These are phyloP conservation scores for Globisporangium splendens DNA, from an alignment of 352 stramenopile species.

Conservation along the genomic window DNA sequence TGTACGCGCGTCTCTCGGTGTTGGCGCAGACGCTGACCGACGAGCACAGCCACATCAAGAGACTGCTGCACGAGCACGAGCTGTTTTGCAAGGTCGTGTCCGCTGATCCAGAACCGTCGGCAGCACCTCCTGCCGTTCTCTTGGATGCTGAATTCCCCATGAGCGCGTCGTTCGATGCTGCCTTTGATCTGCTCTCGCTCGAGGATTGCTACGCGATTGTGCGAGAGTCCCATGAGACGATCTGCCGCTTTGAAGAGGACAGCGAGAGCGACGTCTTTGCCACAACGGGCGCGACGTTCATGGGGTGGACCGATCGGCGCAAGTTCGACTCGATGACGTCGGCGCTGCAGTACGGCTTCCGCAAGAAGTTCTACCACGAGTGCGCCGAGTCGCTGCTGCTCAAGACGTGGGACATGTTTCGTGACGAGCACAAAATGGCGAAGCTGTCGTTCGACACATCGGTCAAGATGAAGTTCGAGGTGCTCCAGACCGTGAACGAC, in stretches of 20 bases:
- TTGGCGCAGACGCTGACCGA: constrained; percentile 35
- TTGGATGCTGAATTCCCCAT: constrained; percentile 20
- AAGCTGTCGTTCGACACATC: constrained; percentile 43
- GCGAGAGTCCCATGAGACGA: constrained; percentile 53
- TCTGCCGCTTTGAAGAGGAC: constrained; percentile 34
- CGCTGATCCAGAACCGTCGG: background rate
- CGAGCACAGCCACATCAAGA: constrained; percentile 32
- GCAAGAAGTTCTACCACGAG: constrained; percentile 34
- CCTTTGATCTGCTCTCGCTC: constrained; percentile 15
- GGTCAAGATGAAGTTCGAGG: constrained; percentile 39
- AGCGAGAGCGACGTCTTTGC: constrained; percentile 34
- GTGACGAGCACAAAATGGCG: constrained; percentile 34
- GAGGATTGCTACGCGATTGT: constrained; percentile 48
- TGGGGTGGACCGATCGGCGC: constrained; percentile 55
- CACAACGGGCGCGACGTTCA: constrained; percentile 39
- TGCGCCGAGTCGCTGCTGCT: constrained; percentile 30
- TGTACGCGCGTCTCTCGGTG: constrained; percentile 32
- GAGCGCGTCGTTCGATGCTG: constrained; percentile 33
- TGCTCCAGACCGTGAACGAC: constrained; percentile 51
- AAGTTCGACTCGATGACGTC: constrained; percentile 26
- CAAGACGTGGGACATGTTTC: constrained; percentile 43
- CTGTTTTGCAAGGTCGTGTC: constrained; percentile 27
- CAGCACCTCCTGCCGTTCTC: background rate
- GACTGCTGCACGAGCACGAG: constrained; percentile 28
- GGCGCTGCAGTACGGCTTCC: constrained; percentile 42